These are phyloP conservation scores for Phytophthora megakarya DNA, from an alignment of 352 stramenopile species.

Conservation along the genomic window DNA sequence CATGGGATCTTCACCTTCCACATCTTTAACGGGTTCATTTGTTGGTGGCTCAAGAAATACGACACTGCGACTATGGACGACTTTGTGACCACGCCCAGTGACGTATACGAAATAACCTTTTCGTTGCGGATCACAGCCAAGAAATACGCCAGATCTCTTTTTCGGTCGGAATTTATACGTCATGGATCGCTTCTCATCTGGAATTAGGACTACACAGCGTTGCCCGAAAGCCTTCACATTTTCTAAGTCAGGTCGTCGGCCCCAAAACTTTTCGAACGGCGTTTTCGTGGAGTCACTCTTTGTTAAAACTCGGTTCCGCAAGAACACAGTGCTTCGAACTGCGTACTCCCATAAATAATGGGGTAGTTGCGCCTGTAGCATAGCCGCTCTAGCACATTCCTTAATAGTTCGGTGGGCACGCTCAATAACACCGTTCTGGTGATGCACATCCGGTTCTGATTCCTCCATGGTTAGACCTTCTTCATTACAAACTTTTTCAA, in stretches of 20 bases:
- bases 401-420: slow-evolving; percentile 5
- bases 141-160: slow-evolving; percentile 1
- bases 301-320: background rate
- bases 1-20: background rate
- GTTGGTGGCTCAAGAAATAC: background rate
- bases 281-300: background rate
- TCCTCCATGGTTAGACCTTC: slow-evolving; percentile 11
- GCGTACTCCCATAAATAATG: slow-evolving; percentile 22
- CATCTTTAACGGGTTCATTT: background rate
- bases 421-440: slow-evolving; percentile 16
- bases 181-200: slow-evolving; percentile 1
- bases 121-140: slow-evolving; percentile 14
- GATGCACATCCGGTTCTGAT: background rate
- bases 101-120: slow-evolving; percentile 25
- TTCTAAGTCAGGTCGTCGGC: slow-evolving; percentile 13
- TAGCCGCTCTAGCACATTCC: background rate
- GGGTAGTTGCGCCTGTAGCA: slow-evolving; percentile 8
- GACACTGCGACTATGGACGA: slow-evolving; percentile 16
- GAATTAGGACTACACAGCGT: slow-evolving; percentile 4
- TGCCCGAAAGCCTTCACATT: slow-evolving; percentile 4
- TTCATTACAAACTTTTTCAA: background rate
- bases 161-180: slow-evolving; percentile 6
- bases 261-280: slow-evolving; percentile 13
- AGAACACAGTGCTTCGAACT: background rate
- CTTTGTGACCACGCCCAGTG: background rate